Conservation (phyloP, 164 flowering plant genomes). For the Protea cynaroides region DNA sequence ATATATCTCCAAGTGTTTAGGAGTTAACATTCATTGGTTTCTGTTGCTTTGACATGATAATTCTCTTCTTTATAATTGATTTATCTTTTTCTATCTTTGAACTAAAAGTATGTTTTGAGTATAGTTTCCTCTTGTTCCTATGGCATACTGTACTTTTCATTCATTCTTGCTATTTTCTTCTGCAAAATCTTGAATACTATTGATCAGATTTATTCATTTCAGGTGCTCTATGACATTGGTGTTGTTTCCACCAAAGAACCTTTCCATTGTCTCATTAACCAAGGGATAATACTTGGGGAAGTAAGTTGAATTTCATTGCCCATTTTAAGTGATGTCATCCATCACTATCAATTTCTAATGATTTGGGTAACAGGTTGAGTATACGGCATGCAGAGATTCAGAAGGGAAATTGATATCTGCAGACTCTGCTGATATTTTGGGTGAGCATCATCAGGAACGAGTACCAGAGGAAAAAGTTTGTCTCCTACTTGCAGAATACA, state of each 20-base stretch:
- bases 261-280: slow-evolving; percentile 95
- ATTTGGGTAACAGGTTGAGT: slow-evolving; percentile 66
- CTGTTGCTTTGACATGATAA: background rate
- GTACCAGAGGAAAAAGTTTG: slow-evolving; percentile 73
- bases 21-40: background rate
- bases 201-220: slow-evolving; percentile 17
- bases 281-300: slow-evolving; percentile 95
- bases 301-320: slow-evolving; percentile 40
- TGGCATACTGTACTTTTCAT: background rate
- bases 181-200: background rate
- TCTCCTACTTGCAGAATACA: slow-evolving; percentile 5
- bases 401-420: slow-evolving; percentile 72
- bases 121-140: background rate
- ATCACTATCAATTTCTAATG: slow-evolving; percentile 19
- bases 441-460: slow-evolving; percentile 46
- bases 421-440: slow-evolving; percentile 33
- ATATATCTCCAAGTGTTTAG: background rate
- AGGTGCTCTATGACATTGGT: slow-evolving; percentile 96
- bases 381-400: slow-evolving; percentile 53
- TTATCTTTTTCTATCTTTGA: background rate
- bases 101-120: background rate
- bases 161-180: background rate
- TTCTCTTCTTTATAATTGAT: background rate
- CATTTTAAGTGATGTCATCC: background rate
- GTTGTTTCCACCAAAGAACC: slow-evolving; percentile 93